A percentile compares a stretch with the other conserved stretches of the same genome.
These are phyloP conservation scores for Phytophthora capsici DNA, from an alignment of 352 stramenopile genomes.

Conservation along the genomic window DNA sequence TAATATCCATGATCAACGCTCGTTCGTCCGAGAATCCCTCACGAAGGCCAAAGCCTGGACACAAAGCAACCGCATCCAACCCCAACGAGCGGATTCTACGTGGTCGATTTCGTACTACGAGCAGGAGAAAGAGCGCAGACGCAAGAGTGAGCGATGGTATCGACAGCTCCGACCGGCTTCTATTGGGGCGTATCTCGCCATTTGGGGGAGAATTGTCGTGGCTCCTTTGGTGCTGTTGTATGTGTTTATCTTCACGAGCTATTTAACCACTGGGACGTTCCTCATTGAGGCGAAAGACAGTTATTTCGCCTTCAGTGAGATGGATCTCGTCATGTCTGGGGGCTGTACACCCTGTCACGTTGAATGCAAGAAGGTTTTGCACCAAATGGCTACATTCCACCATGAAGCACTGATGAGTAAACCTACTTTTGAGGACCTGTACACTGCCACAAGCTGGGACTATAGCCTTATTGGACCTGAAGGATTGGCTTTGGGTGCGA, in stretches of 20 bases:
- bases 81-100: slow-evolving; percentile 20
- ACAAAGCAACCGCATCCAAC: slow-evolving; percentile 2
- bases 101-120: slow-evolving; percentile 31
- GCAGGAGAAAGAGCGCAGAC: slow-evolving; percentile 15
- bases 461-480: slow-evolving; percentile 20
- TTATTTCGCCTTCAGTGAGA: slow-evolving; percentile 35
- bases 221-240: slow-evolving; percentile 22
- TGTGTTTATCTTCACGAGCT: slow-evolving; percentile 29
- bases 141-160: slow-evolving; percentile 20
- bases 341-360: slow-evolving; percentile 27
- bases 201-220: slow-evolving; percentile 27
- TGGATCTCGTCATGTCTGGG: slow-evolving; percentile 34
- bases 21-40: slow-evolving; percentile 19
- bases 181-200: slow-evolving; percentile 29
- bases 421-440: slow-evolving; percentile 28
- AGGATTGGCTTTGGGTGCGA: slow-evolving; percentile 10
- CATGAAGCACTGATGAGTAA: slow-evolving; percentile 36
- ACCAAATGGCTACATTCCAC: slow-evolving; percentile 30
- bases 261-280: slow-evolving; percentile 31
- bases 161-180: slow-evolving; percentile 32
- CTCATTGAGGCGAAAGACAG: slow-evolving; percentile 35
- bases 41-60: slow-evolving; percentile 16
- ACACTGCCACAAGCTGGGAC: slow-evolving; percentile 20
- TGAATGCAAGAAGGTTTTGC: slow-evolving; percentile 23
- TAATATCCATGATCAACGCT: neutral